phyloP scores from a whole-genome alignment of 73 alveolate genomes.

The Symbiodinium pilosum region DNA sequence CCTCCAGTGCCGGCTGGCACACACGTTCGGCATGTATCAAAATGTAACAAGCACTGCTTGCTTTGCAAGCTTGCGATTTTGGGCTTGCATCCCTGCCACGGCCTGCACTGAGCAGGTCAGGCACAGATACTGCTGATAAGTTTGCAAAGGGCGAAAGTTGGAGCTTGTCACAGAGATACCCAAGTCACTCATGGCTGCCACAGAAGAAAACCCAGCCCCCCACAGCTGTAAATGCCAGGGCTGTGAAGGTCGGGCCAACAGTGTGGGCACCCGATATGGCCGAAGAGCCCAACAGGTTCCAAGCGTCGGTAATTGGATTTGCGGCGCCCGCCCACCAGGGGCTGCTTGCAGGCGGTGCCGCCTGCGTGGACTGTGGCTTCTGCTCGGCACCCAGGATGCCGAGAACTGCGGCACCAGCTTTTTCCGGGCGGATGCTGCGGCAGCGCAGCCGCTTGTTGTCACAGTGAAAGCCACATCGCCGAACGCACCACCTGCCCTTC shows the following conservation, averaged over 20 bases:
- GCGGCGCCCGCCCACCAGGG: background rate
- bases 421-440: background rate
- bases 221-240: no score
- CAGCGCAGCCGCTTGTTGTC: slow-evolving; percentile 78
- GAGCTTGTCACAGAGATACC: no score
- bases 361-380: background rate
- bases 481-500: slow-evolving; percentile 38
- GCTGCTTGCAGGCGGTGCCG: background rate
- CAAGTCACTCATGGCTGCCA: no score
- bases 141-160: no score
- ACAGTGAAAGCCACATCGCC: slow-evolving; percentile 26
- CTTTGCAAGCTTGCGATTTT: no score
- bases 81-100: no score
- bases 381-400: background rate
- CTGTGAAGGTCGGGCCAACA: background rate
- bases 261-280: background rate
- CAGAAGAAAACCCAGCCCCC: no score
- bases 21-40: no score
- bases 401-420: background rate
- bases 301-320: background rate
- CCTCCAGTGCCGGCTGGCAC: no score
- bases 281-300: background rate
- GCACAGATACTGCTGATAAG: no score
- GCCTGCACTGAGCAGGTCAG: no score
- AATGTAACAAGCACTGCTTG: no score